A percentile compares a stretch with the other conserved stretches of the same genome.
Conservation (phyloP, 2,329 filamentous ascomycete genomes). For the Penicillium sp. region DNA sequence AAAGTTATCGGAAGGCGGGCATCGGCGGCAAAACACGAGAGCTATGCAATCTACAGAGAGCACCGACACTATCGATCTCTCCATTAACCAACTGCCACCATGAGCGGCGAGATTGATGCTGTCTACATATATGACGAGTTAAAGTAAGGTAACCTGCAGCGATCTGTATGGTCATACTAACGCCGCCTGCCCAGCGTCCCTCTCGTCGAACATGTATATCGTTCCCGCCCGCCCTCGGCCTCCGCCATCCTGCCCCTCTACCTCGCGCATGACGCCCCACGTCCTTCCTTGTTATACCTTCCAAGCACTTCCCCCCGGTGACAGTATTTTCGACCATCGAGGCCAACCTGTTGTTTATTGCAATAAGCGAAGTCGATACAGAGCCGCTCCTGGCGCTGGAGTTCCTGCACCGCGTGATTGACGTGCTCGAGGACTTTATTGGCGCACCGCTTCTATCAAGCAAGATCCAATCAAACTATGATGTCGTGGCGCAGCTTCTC, state of each 20-base stretch:
- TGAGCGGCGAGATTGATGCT: constrained; percentile 87
- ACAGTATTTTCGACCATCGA: constrained; percentile 86
- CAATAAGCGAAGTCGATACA: constrained; percentile 78
- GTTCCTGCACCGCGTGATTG: constrained; percentile 88
- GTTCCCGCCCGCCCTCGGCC: constrained; percentile 72
- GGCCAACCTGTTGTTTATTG: constrained; percentile 79
- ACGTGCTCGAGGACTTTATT: constrained; percentile 90
- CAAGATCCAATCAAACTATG: constrained; percentile 86
- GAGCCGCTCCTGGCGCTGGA: constrained; percentile 88
- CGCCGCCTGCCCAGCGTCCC: constrained; percentile 59
- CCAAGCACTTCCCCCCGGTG: constrained; percentile 78
- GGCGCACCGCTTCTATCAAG: constrained; percentile 78
- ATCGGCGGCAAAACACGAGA: constrained; percentile 33
- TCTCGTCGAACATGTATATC: constrained; percentile 85
- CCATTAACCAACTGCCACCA: constrained; percentile 46
- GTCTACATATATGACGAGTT: constrained; percentile 96
- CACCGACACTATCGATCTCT: constrained; percentile 2
- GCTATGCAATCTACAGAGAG: constrained; percentile 18
- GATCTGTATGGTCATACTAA: constrained; percentile 11
- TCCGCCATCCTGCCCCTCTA: constrained; percentile 78
- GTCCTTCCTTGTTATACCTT: constrained; percentile 82
- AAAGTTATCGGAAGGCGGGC: constrained; percentile 28
- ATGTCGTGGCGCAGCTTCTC: constrained; percentile 87
- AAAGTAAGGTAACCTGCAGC: constrained; percentile 59
- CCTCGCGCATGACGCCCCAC: constrained; percentile 73